A percentile compares a stretch with the other conserved stretches of the same genome.
Evolutionary conservation across 2,329 filamentous ascomycete genomes (phyloP).

Genomic region (Xylaria sp.): DNA sequence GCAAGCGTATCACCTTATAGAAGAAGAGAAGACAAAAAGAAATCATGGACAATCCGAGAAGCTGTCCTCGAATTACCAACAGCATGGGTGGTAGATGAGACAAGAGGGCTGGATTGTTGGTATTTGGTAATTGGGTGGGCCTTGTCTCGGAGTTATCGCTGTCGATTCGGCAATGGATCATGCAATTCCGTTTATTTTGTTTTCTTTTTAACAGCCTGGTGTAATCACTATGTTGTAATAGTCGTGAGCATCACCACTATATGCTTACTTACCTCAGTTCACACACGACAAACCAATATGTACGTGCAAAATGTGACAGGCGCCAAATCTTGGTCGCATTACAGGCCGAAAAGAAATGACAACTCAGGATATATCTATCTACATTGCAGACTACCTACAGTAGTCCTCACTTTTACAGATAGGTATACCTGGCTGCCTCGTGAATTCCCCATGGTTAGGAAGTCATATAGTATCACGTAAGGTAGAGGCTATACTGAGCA

Average conservation of each 20-base stretch:
- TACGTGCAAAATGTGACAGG: not conserved
- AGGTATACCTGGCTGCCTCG: too few species aligned
- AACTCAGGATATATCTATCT: not conserved
- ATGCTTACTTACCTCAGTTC: too few species aligned
- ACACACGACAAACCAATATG: conserved; percentile 1
- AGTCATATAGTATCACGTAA: too few species aligned
- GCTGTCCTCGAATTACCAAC: conserved; percentile 22
- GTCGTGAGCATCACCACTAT: not conserved
- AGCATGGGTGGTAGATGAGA: conserved; percentile 24
- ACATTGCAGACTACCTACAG: too few species aligned
- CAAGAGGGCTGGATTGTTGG: not conserved
- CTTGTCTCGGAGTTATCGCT: not conserved
- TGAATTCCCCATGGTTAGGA: too few species aligned
- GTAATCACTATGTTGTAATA: not conserved
- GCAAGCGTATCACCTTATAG: not conserved
- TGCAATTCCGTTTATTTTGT: not conserved
- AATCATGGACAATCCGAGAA: conserved; percentile 4
- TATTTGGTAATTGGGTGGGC: conserved; percentile 17
- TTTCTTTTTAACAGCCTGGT: conserved; percentile 10
- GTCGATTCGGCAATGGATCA: conserved; percentile 7
- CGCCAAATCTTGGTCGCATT: not conserved
- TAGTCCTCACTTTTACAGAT: too few species aligned
- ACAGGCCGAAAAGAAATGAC: not conserved
- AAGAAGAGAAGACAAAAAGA: not conserved
- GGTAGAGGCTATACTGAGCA: not conserved